These are phyloP conservation scores for Leccinum imitatum DNA, from an alignment of 768 basidiomycete species.

Conservation along the genomic window DNA sequence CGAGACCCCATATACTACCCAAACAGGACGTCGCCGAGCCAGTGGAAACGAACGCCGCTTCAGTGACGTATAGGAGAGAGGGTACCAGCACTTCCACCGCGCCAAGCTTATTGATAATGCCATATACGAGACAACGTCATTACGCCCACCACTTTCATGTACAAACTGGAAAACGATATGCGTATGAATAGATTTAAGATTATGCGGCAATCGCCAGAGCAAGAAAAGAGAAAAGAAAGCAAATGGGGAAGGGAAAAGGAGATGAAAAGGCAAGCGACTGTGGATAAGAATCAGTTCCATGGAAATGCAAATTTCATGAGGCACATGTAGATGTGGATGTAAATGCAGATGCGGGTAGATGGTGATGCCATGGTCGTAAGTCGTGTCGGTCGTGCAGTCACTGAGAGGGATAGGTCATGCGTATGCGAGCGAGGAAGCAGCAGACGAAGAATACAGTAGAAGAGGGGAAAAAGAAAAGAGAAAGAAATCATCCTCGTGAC, in stretches of 20 bases:
- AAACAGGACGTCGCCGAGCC: not conserved
- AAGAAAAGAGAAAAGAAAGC: not conserved
- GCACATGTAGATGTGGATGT: not conserved
- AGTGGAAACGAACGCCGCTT: not conserved
- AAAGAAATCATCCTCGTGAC: conserved; percentile 9
- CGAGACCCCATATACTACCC: not conserved
- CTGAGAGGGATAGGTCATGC: not conserved
- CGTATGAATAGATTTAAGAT: conserved; percentile 2
- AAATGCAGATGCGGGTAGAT: not conserved
- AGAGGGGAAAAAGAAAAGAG: no score
- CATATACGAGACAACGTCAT: not conserved
- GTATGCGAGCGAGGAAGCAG: not conserved
- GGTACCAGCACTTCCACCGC: not conserved
- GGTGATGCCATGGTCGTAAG: not conserved
- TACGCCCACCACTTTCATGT: not conserved
- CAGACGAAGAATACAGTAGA: not conserved
- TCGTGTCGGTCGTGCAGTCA: not conserved
- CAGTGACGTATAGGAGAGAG: not conserved
- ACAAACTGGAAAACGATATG: not conserved
- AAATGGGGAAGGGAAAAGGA: not conserved
- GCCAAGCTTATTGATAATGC: not conserved
- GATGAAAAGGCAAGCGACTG: not conserved
- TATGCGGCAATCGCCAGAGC: not conserved
- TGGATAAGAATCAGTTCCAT: conserved; percentile 3
- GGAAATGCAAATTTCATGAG: conserved; percentile 1